phyloP scores from a whole-genome alignment of 768 basidiomycete species.

The Mycena vulgaris region DNA sequence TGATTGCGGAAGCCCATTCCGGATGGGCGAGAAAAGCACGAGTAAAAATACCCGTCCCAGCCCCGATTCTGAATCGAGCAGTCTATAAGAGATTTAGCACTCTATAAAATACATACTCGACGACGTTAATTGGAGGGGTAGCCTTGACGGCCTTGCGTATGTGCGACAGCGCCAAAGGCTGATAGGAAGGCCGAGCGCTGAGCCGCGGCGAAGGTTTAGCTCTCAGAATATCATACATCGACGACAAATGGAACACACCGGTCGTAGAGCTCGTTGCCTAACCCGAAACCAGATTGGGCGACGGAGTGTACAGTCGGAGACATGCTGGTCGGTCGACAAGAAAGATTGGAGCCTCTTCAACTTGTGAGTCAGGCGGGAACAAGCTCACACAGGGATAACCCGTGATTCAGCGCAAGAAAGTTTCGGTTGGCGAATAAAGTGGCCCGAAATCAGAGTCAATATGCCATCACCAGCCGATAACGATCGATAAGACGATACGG shows the following conservation, averaged over 20 bases:
- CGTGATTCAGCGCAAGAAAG: too few species aligned
- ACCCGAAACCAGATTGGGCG: slow-evolving; percentile 82
- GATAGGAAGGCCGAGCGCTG: slow-evolving; percentile 90
- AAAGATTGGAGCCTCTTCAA: not conserved
- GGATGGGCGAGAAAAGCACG: slow-evolving; percentile 81
- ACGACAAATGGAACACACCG: slow-evolving; percentile 52
- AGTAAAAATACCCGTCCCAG: slow-evolving; percentile 93
- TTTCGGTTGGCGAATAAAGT: too few species aligned
- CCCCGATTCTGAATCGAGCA: slow-evolving; percentile 75
- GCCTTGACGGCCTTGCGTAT: slow-evolving; percentile 66
- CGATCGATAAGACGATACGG: too few species aligned
- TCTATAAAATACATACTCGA: slow-evolving; percentile 67
- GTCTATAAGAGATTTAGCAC: not conserved
- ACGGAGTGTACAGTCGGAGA: slow-evolving; percentile 66
- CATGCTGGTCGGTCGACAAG: slow-evolving; percentile 2
- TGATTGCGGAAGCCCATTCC: slow-evolving; percentile 66
- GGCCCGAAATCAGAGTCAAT: too few species aligned
- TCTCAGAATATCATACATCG: not conserved
- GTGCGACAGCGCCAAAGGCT: slow-evolving; percentile 69
- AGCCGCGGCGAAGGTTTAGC: not conserved
- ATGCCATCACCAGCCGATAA: too few species aligned
- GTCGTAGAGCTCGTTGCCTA: slow-evolving; percentile 88
- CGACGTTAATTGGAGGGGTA: slow-evolving; percentile 67
- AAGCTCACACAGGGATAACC: too few species aligned
- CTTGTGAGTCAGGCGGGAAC: not conserved